phyloP scores from a whole-genome alignment of 805 yeast genomes.

The Candida vaughaniae region DNA sequence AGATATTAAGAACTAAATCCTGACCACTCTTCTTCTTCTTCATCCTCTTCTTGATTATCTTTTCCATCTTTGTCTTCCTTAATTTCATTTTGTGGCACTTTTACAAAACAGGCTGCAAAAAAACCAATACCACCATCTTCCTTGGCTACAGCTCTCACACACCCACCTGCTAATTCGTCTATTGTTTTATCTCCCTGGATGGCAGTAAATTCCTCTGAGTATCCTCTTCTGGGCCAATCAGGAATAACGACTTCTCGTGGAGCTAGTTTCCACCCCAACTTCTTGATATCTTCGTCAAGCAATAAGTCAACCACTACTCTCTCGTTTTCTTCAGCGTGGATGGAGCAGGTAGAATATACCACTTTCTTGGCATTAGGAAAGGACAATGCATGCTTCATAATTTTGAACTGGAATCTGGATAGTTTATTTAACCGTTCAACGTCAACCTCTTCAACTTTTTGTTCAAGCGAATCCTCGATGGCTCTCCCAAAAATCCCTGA shows the following conservation, averaged over 20 bases:
- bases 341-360: constrained; percentile 93
- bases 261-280: constrained; percentile 73
- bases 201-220: constrained; percentile 60
- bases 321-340: constrained; percentile 93
- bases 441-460: constrained; percentile 48
- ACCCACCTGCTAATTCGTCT: constrained; percentile 67
- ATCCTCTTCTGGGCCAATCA: constrained; percentile 84
- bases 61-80: background rate
- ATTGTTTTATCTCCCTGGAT: constrained; percentile 42
- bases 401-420: constrained; percentile 82
- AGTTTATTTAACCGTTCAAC: constrained; percentile 67
- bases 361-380: constrained; percentile 77
- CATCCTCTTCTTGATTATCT: constrained; percentile 1
- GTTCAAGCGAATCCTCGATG: constrained; percentile 46
- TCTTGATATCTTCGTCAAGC: constrained; percentile 59
- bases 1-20: constrained; percentile 14
- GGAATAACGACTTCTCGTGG: constrained; percentile 68
- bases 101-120: constrained; percentile 89
- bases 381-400: constrained; percentile 82
- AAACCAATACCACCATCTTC: constrained; percentile 99
- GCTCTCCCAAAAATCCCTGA: constrained; percentile 96
- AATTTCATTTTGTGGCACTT: constrained; percentile 3
- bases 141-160: constrained; percentile 81
- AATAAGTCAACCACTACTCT: constrained; percentile 81
- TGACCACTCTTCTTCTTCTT: constrained; percentile 11